Conservation (phyloP, 1,139 yeast genomes). For the Pichia sp. region DNA sequence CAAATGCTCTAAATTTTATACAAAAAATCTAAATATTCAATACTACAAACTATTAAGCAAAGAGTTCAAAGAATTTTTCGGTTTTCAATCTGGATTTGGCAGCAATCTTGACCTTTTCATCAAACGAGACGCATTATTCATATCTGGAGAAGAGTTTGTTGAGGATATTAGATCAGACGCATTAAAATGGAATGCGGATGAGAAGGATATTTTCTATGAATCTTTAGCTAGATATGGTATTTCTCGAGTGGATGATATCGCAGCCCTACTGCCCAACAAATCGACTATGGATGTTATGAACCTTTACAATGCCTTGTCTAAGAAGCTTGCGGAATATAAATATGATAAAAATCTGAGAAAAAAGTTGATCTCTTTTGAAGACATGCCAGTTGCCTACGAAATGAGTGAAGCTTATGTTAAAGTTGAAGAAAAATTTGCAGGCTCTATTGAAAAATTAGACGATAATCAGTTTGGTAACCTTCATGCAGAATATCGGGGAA, state of each 20-base stretch:
- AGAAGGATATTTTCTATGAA: conserved; percentile 41
- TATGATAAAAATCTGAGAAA: conserved; percentile 20
- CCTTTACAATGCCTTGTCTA: conserved; percentile 42
- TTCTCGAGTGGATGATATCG: conserved; percentile 43
- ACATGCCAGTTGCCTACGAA: conserved; percentile 53
- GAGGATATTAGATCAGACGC: background rate
- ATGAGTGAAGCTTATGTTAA: conserved; percentile 45
- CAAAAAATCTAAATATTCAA: conserved; percentile 16
- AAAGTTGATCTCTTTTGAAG: conserved; percentile 35
- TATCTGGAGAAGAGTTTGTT: background rate
- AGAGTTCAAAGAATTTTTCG: conserved; percentile 22
- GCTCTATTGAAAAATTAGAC: conserved; percentile 13
- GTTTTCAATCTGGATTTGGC: conserved; percentile 12
- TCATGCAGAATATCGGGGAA: conserved; percentile 8
- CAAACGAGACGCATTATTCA: conserved; percentile 11
- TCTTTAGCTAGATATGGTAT: conserved; percentile 47
- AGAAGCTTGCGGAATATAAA: conserved; percentile 31
- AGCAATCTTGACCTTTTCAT: conserved; percentile 18
- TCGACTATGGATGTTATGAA: conserved; percentile 43
- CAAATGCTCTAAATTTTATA: background rate
- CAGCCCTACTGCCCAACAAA: conserved; percentile 38
- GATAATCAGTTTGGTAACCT: background rate
- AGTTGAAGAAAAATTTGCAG: conserved; percentile 41
- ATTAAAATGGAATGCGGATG: conserved; percentile 39
- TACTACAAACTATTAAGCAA: conserved; percentile 22